phyloP scores from a whole-genome alignment of 2,329 filamentous ascomycete species.

The Calonectria naviculata region DNA sequence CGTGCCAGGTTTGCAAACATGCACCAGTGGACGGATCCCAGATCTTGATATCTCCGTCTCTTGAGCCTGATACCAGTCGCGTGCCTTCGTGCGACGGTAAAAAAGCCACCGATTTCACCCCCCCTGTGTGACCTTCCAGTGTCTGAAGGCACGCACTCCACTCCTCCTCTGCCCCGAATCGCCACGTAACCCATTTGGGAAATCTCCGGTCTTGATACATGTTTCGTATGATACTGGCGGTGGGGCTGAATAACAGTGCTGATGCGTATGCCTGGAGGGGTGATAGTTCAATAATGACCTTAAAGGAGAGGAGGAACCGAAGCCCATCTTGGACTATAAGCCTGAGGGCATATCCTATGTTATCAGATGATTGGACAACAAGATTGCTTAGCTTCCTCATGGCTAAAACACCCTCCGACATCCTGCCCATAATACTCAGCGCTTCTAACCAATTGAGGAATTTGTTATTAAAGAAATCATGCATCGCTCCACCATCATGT shows the following conservation, averaged over 20 bases:
- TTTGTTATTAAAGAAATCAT: background rate
- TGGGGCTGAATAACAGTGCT: conserved; percentile 12
- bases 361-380: background rate
- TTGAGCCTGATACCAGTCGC: background rate
- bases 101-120: background rate
- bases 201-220: background rate
- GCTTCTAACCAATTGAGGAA: conserved; percentile 20
- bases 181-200: background rate
- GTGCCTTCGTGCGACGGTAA: background rate
- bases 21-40: background rate
- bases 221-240: background rate
- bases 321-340: background rate
- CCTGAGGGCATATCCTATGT: background rate
- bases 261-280: conserved; percentile 19
- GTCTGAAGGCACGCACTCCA: background rate
- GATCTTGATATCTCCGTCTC: background rate
- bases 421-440: background rate
- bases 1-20: background rate
- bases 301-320: background rate
- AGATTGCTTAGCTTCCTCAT: background rate
- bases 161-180: background rate
- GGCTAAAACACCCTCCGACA: background rate
- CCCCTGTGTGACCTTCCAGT: background rate
- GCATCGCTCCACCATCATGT: background rate
- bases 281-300: background rate